phyloP scores from a whole-genome alignment of 768 basidiomycete species.

The Termitomyces sp. region DNA sequence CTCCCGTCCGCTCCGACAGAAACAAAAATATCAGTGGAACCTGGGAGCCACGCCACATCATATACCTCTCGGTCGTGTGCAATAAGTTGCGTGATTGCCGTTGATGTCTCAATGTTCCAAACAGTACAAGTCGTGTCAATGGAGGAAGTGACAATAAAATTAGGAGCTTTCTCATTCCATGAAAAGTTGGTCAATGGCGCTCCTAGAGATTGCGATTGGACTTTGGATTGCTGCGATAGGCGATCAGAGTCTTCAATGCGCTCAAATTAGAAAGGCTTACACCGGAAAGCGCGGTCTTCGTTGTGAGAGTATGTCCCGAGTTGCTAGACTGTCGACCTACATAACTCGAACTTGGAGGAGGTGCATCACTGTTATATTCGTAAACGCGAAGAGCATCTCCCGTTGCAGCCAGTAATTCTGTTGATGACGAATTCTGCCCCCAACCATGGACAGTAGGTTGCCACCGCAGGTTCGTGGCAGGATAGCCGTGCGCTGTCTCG shows the following conservation, averaged over 20 bases:
- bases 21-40: conserved; percentile 94
- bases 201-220: conserved; percentile 74
- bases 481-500: conserved; percentile 83
- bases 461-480: conserved; percentile 91
- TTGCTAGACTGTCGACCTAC: conserved; percentile 59
- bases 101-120: conserved; percentile 94
- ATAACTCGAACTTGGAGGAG: conserved; percentile 51
- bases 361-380: conserved; percentile 75
- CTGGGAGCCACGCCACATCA: conserved; percentile 98
- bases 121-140: conserved; percentile 99
- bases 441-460: conserved; percentile 72
- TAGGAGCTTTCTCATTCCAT: conserved; percentile 92
- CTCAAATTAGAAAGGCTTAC: conserved; percentile 37
- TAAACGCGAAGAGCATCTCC: conserved; percentile 91
- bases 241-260: conserved; percentile 5
- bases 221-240: conserved; percentile 72
- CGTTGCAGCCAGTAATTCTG: conserved; percentile 89
- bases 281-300: conserved; percentile 77
- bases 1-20: conserved; percentile 98
- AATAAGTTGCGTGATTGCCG: conserved; percentile 94
- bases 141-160: conserved; percentile 91
- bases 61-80: conserved; percentile 96
- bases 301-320: conserved; percentile 58
- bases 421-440: conserved; percentile 57
- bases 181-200: conserved; percentile 96